Conservation (phyloP, 495 filamentous ascomycete species). For the Paragyromitra xinjiangensis region DNA sequence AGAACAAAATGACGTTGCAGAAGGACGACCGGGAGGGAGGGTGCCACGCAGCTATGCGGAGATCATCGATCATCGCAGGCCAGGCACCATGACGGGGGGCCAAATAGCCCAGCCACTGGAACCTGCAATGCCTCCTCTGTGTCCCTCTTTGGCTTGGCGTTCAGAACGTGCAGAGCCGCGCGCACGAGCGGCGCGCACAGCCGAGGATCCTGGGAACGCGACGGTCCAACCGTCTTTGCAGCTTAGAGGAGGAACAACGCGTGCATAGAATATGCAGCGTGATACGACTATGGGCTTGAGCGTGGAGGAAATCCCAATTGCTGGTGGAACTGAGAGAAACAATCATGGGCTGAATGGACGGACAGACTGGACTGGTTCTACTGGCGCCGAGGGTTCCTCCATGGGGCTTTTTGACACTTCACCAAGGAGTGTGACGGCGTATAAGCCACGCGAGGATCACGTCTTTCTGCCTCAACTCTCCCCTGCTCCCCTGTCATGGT, state of each 20-base stretch:
- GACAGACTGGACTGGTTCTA: background rate
- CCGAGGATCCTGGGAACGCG: background rate
- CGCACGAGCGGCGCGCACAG: conserved; percentile 15
- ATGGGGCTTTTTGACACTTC: conserved; percentile 3
- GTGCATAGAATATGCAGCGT: conserved; percentile 20
- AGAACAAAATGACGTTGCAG: conserved; percentile 3
- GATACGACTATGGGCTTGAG: conserved; percentile 3
- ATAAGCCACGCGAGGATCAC: conserved; percentile 8
- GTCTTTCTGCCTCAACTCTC: background rate
- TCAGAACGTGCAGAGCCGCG: conserved; percentile 19
- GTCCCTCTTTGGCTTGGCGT: too few relatives aligned
- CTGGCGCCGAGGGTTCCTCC: background rate
- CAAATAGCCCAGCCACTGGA: conserved; percentile 4
- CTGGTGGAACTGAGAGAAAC: background rate
- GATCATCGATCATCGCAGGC: conserved; percentile 35
- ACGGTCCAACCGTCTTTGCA: background rate
- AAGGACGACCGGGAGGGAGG: background rate
- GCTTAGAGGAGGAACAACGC: background rate
- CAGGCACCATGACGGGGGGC: background rate
- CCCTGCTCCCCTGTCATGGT: background rate
- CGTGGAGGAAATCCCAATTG: background rate
- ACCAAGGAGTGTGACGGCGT: background rate
- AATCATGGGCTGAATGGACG: background rate
- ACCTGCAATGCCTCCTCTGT: background rate
- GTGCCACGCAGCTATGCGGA: conserved; percentile 26